Conservation (phyloP, 768 basidiomycete genomes). For the Amanita pallidorosea region DNA sequence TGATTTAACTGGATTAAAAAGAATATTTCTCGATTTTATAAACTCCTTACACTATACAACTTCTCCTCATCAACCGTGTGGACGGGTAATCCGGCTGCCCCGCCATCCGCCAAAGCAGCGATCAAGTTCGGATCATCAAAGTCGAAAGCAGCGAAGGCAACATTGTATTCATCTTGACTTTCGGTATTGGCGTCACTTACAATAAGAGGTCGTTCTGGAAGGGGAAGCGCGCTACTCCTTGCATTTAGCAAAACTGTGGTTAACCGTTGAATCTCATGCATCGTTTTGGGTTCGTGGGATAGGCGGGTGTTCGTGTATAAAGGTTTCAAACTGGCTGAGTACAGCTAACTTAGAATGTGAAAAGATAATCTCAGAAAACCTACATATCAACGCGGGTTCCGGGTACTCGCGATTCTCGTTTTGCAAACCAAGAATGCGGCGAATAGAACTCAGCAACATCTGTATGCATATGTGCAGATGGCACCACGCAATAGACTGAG, state of each 20-base stretch:
- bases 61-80: constrained; percentile 32
- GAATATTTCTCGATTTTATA: neutral
- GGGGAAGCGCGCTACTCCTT: constrained; percentile 37
- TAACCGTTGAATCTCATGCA: constrained; percentile 44
- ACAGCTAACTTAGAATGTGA: neutral
- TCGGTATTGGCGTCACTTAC: constrained; percentile 35
- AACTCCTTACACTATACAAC: constrained; percentile 36
- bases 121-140: constrained; percentile 47
- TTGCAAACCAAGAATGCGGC: constrained; percentile 35
- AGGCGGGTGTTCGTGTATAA: constrained; percentile 35
- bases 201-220: constrained; percentile 23
- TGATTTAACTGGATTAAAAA: constrained; percentile 1
- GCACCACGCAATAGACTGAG: constrained; percentile 12
- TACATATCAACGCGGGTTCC: constrained; percentile 36
- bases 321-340: constrained; percentile 47
- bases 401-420: constrained; percentile 39
- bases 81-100: constrained; percentile 13
- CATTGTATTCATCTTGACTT: constrained; percentile 68
- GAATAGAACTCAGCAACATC: constrained; percentile 46
- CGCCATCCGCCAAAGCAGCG: constrained; percentile 38
- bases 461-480: constrained; percentile 26
- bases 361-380: neutral
- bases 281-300: constrained; percentile 26
- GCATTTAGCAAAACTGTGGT: constrained; percentile 53
- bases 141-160: constrained; percentile 37